Conservation (phyloP, 129 eudicot genomes). For the Artemisia tridentata region DNA sequence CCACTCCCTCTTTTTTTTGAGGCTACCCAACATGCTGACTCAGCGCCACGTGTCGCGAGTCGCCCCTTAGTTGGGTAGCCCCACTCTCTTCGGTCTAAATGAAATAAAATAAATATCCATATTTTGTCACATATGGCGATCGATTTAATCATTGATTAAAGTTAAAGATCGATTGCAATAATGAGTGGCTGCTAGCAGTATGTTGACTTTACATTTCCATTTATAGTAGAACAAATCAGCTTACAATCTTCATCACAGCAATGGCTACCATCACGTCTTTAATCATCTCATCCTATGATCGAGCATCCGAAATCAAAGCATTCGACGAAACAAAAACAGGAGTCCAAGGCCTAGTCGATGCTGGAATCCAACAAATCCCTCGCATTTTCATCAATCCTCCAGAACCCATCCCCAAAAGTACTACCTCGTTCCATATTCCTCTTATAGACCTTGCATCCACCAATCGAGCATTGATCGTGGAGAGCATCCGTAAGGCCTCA, state of each 20-base stretch:
- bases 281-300: conserved; percentile 16
- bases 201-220: neutral
- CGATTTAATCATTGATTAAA: neutral
- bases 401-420: conserved; percentile 29
- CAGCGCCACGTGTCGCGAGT: no score
- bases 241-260: conserved; percentile 16
- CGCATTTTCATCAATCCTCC: conserved; percentile 43
- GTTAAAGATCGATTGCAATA: conserved; percentile 10
- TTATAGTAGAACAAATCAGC: neutral
- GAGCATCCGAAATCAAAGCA: conserved; percentile 37
- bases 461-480: conserved; percentile 19
- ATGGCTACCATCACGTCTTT: conserved; percentile 20
- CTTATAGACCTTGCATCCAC: conserved; percentile 32
- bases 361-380: conserved; percentile 44
- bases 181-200: neutral
- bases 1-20: no score
- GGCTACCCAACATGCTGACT: no score
- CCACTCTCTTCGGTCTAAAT: no score
- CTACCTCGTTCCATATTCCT: conserved; percentile 33
- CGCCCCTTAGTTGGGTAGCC: no score
- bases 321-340: conserved; percentile 52
- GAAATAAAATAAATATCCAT: neutral
- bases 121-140: neutral
- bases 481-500: conserved; percentile 31
- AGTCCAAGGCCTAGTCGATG: conserved; percentile 54